Evolutionary conservation across 139 green algal genomes (phyloP).

Genomic region (Yamagishiella unicocca): DNA sequence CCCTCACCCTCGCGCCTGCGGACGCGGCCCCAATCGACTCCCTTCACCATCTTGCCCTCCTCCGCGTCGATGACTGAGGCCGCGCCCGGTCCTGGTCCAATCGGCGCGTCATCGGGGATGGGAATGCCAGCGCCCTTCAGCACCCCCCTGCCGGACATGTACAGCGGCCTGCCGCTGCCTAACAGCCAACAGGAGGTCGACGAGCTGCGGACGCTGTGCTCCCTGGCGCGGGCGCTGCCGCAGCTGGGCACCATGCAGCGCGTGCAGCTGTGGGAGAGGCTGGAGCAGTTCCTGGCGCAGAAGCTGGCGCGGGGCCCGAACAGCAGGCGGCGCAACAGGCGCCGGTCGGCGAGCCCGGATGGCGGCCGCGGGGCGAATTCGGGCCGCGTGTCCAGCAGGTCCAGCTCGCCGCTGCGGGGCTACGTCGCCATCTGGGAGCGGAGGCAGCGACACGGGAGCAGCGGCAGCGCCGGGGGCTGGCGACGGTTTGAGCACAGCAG

Average conservation of each 20-base stretch:
- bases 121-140: too few relatives aligned
- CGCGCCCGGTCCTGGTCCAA: too few relatives aligned
- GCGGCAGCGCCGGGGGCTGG: background rate
- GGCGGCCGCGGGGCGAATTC: background rate
- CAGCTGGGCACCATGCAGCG: slow-evolving; percentile 4
- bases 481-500: background rate
- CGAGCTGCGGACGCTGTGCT: background rate
- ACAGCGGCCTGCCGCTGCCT: background rate
- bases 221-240: background rate
- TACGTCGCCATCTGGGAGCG: background rate
- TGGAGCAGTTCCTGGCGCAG: slow-evolving; percentile 14
- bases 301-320: background rate
- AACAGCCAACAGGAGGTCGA: background rate
- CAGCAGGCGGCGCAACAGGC: background rate
- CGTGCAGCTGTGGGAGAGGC: slow-evolving; percentile 28
- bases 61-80: too few relatives aligned
- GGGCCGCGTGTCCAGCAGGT: background rate
- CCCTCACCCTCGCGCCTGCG: too few relatives aligned
- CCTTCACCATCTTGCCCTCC: too few relatives aligned
- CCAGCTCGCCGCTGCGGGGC: background rate
- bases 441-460: background rate
- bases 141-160: background rate
- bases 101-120: too few relatives aligned
- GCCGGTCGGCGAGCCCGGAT: too few relatives aligned
- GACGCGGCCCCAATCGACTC: too few relatives aligned